A percentile compares a stretch with the other conserved stretches of the same genome.
These are phyloP conservation scores for Dioscorea zingiberensis DNA, from an alignment of 106 monocot genomes.

Conservation along the genomic window DNA sequence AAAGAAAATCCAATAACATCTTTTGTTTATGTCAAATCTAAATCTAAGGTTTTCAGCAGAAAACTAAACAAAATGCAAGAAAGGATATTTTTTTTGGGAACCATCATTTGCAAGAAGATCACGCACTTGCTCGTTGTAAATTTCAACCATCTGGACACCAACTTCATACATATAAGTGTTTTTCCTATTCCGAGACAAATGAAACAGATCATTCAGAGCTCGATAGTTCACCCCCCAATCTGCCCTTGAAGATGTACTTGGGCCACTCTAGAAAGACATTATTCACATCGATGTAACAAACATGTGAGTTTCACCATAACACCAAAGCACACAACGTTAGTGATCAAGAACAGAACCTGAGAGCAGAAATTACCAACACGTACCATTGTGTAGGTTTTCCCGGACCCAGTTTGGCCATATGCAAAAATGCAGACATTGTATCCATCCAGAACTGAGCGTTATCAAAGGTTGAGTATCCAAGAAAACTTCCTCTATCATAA, in stretches of 20 bases:
- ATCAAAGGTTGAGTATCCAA: slow-evolving; percentile 84
- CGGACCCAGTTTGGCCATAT: slow-evolving; percentile 98
- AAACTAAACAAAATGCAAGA: too few species aligned
- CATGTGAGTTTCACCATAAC: background rate
- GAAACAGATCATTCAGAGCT: slow-evolving; percentile 79
- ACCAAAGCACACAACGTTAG: background rate
- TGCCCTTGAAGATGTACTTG: slow-evolving; percentile 55
- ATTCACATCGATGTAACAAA: background rate
- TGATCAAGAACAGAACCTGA: background rate
- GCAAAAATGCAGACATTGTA: slow-evolving; percentile 98
- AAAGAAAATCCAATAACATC: too few species aligned
- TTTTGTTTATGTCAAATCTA: too few species aligned
- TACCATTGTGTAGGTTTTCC: slow-evolving; percentile 99
- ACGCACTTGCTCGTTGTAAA: slow-evolving; percentile 98
- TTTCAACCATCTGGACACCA: slow-evolving; percentile 95
- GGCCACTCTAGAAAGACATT: slow-evolving; percentile 58
- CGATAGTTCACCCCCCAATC: slow-evolving; percentile 94
- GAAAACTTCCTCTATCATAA: slow-evolving; percentile 61
- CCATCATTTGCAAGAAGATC: slow-evolving; percentile 77
- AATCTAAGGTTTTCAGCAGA: too few species aligned
- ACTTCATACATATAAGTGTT: slow-evolving; percentile 71
- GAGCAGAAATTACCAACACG: background rate
- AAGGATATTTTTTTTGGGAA: slow-evolving; percentile 92
- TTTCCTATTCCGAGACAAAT: slow-evolving; percentile 59
- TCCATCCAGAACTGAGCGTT: slow-evolving; percentile 92